Base-by-base conservation (phyloP, 805 yeast species). In the Metschnikowia amazonensis region DNA sequence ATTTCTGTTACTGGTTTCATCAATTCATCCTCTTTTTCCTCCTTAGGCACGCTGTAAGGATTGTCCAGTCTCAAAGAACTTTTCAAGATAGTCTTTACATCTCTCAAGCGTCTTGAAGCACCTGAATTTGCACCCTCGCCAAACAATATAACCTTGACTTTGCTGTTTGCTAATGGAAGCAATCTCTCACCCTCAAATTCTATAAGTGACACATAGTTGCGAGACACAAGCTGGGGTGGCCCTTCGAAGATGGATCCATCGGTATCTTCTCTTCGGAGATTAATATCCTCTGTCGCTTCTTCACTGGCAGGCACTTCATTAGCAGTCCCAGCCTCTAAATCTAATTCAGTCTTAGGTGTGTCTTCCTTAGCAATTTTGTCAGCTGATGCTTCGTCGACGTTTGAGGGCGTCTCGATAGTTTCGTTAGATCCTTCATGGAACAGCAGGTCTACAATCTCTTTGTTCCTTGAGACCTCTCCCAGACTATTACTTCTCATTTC, bases 221-320 rank as follows among this genome's bases (percentile, higher is more conserved):
- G 70, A 1, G 80, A 72, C 2, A 84, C 80, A 43, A 72, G 72
- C 56, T 82, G 89, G 2, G 69, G 63, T 1, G 95, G 95, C 0
- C 95, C 95, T 60, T 82, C 83, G 54, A 72, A 80, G 0, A 69
- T 49, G 23, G 59, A 62, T 8, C 59, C 54, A 18, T 52, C 52
- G 5, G 21, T 20, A 30, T 39, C 42, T 31, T 39, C 11, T 39
- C 42, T 31, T 16, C 35, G 29, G 10, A 39, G 16, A 23, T 27
- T 42, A 11, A 41, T 18, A 8, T 39, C 32, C 16, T 30, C 39
- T 3, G 32, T 18, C 29, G 41, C 53, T 18, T 37, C 47, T 38
- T 48, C 48, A 18, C 6, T 21, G 6, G 24, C 24, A 35, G 28
- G 9, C n/a, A 8, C 46, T 38, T 48, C 49, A 27, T 41, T 31